Evolutionary conservation across 139 green algal genomes (phyloP).

Genomic region (Microglena sp.): DNA sequence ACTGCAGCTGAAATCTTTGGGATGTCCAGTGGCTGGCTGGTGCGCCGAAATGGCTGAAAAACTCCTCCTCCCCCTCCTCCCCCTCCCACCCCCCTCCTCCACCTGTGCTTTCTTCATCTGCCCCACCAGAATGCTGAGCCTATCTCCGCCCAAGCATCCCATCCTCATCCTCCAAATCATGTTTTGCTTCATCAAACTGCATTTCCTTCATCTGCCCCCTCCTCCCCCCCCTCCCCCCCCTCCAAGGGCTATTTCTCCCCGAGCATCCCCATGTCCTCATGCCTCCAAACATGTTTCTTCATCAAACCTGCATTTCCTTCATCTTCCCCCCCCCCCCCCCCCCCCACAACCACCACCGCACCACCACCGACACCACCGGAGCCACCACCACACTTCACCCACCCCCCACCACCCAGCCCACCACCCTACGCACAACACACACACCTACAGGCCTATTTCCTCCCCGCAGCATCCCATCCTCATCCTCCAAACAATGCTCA

Average conservation of each 20-base stretch:
- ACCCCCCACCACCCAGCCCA: background rate
- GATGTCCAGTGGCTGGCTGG: too few relatives aligned
- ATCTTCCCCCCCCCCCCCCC: background rate
- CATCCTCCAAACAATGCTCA: constrained; percentile 40
- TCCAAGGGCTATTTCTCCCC: too few relatives aligned
- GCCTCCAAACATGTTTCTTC: background rate
- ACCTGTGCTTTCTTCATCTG: too few relatives aligned
- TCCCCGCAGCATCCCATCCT: constrained; percentile 43
- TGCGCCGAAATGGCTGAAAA: too few relatives aligned
- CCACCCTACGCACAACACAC: background rate
- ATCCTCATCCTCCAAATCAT: constrained; percentile 45
- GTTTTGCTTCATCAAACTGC: too few relatives aligned
- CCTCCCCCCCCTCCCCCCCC: too few relatives aligned
- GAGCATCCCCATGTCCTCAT: background rate
- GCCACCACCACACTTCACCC: background rate
- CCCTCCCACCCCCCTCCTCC: too few relatives aligned
- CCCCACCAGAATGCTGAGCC: too few relatives aligned
- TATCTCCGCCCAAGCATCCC: constrained; percentile 30
- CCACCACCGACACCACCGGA: background rate
- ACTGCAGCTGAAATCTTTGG: too few relatives aligned
- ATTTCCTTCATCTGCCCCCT: too few relatives aligned
- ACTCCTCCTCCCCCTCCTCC: too few relatives aligned
- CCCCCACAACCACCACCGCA: background rate
- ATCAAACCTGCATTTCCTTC: background rate
- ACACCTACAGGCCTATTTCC: constrained; percentile 20